Evolutionary conservation across 768 basidiomycete species (phyloP).

Genomic region (Termitomyces sp.): DNA sequence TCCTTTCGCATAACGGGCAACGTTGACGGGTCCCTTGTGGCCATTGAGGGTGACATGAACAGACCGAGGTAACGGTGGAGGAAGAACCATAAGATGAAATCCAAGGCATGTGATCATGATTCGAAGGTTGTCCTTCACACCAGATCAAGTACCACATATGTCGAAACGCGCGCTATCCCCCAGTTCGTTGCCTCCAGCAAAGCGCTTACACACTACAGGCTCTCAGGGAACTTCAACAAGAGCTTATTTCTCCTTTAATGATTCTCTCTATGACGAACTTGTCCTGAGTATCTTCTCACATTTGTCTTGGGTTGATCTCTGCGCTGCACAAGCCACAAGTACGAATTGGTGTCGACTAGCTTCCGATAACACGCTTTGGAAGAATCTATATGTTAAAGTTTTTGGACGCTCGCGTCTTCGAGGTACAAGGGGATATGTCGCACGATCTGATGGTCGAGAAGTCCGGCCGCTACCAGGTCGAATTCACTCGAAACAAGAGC

Average conservation of each 20-base stretch:
- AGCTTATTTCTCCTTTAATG: constrained; percentile 42
- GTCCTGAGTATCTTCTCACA: constrained; percentile 71
- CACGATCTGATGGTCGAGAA: constrained; percentile 52
- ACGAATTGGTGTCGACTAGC: constrained; percentile 66
- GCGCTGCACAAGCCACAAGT: constrained; percentile 56
- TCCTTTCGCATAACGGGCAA: constrained; percentile 89
- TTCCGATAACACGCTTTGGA: constrained; percentile 73
- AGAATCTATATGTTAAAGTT: constrained; percentile 53
- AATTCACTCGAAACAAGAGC: constrained; percentile 31
- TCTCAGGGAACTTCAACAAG: constrained; percentile 1
- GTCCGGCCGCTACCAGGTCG: constrained; percentile 57
- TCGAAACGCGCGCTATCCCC: constrained; percentile 50
- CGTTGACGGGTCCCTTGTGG: constrained; percentile 86
- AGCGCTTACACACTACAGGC: constrained; percentile 41
- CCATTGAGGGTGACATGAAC: constrained; percentile 58
- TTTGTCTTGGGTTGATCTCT: constrained; percentile 65
- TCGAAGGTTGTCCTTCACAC: neutral
- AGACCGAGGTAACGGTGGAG: constrained; percentile 49
- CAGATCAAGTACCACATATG: no score
- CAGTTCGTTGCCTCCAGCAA: constrained; percentile 48
- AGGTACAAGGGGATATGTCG: constrained; percentile 61
- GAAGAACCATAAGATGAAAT: constrained; percentile 43
- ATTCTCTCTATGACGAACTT: constrained; percentile 70
- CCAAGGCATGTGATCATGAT: neutral
- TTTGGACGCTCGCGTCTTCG: constrained; percentile 68